Evolutionary conservation across 768 basidiomycete genomes (phyloP), one percentile per base, ranked within the genome.

Genomic region (Pleurotus sapidus): DNA sequence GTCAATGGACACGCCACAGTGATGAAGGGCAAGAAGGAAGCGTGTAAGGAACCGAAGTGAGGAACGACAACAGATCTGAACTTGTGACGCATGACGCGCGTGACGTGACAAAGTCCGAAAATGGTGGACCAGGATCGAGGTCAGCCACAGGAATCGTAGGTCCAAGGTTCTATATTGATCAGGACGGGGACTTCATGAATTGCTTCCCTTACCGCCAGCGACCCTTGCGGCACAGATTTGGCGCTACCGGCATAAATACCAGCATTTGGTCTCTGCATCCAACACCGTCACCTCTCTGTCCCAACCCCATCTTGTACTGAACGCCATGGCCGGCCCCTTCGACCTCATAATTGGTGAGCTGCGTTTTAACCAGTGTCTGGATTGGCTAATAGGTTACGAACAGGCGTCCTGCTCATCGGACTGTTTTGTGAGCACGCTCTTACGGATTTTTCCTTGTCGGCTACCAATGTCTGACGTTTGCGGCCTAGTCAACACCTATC

Each of bases 371-470:
- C 46, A 15, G n/a, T 48, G 11, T 40, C 38, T 34, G 7, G 6
- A 23, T 42, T 53, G n/a, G n/a, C 17, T 37, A 30, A 30, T 30
- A 30, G 8, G 3, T 30, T 30, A 30, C 30, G 30, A 30, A 14
- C 38, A 68, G 67, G 67, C 61, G 63, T 66, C 57, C 58, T 67
- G 24, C 57, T 68, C 30, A 24, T 68, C 53, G 67, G 67, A 42
- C 47, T 68, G 17, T 67, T 68, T 54, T 64, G 67, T 67, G 47
- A 17, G 66, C 63, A 38, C 50, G 50, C 37, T 50, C 18, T 18
- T 34, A 18, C 15, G 2, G n/a, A 25, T 38, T 24, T n/a, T n/a
- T 48, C 39, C 20, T 39, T 18, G 15, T 39, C 40, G 7, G 43
- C n/a, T 15, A 40, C 17, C 24, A 9, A 51, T 3, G 53, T 55